phyloP scores from a whole-genome alignment of 805 yeast species.

The Kazachstania bromeliacearum region DNA sequence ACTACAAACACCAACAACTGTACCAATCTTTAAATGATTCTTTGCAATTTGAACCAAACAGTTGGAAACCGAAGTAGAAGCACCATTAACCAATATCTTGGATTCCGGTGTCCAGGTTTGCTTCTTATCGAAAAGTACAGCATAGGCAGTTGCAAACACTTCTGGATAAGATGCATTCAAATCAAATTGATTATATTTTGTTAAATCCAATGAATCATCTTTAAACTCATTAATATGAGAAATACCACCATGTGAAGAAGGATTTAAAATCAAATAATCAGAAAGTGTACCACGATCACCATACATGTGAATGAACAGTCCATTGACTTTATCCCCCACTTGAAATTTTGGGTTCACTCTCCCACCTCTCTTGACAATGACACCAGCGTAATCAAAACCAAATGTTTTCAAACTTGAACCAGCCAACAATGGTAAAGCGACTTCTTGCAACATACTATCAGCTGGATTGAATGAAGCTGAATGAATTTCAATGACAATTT shows the following conservation, averaged over 20 bases:
- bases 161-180: conserved; percentile 48
- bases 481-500: conserved; percentile 22
- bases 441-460: conserved; percentile 14
- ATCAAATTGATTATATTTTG: conserved; percentile 14
- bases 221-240: conserved; percentile 22
- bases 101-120: conserved; percentile 31
- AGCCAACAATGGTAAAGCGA: conserved; percentile 8
- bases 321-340: conserved; percentile 23
- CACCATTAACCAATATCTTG: conserved; percentile 59
- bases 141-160: conserved; percentile 54
- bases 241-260: conserved; percentile 21
- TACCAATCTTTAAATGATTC: conserved; percentile 35
- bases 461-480: conserved; percentile 28
- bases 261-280: conserved; percentile 39
- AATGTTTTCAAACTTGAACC: conserved; percentile 13
- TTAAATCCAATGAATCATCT: not conserved
- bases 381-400: conserved; percentile 25
- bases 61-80: conserved; percentile 60
- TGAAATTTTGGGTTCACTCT: conserved; percentile 10
- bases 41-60: conserved; percentile 49
- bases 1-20: conserved; percentile 51
- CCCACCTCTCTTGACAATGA: conserved; percentile 19
- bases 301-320: conserved; percentile 16
- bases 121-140: conserved; percentile 26
- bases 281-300: conserved; percentile 35